Base-by-base conservation (phyloP, 1,284 basidiomycete species). In the Naganishia sp. region DNA sequence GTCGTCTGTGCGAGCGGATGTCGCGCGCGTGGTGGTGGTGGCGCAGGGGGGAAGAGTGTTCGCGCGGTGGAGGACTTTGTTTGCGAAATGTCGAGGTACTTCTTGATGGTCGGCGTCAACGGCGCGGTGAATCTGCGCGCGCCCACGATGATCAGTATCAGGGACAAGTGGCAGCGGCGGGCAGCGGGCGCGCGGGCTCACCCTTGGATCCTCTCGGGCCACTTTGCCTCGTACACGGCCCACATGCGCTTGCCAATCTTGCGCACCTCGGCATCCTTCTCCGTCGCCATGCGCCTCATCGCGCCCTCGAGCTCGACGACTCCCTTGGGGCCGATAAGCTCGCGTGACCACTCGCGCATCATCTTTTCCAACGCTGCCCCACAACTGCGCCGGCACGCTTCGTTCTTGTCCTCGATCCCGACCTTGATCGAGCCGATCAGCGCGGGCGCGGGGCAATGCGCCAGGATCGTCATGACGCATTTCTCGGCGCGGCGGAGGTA, bases 181-280 rank as follows among this genome's bases (percentile, higher is more conserved):
- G 21, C 21, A 21, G 21, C 21, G 21, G 21, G 21, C 21, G n/a
- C 46, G 23, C 7, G 25, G 16, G 76, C 80, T 77, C 69, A 81
- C 75, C 72, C 72, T 42, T 81, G 79, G 1, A 82, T 78, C 16
- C 81, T 69, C 48, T 82, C 81, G 2, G 82, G 81, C 79, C 79
- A 83, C 7, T 74, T 55, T 0, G 73, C 72, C 16, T 70, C 70
- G 67, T 80, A 83, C 44, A 66, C 57, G 33, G 72, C 78, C 77
- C 81, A 83, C 18, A 83, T 69, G 39, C 74, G 72, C 69, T 80
- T 81, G 9, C 76, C 78, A 11, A 74, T 76, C 70, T 78, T 75
- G 53, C 82, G 71, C 0, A 83, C 82, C 55, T 83, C 81, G 0
- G 78, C 73, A 70, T 82, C 81, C 49, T 79, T 78, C 65, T 83